Evolutionary conservation across 306 rosid genomes (phyloP), one percentile per base, ranked within the genome.

Genomic region (Calophaca sinica): DNA sequence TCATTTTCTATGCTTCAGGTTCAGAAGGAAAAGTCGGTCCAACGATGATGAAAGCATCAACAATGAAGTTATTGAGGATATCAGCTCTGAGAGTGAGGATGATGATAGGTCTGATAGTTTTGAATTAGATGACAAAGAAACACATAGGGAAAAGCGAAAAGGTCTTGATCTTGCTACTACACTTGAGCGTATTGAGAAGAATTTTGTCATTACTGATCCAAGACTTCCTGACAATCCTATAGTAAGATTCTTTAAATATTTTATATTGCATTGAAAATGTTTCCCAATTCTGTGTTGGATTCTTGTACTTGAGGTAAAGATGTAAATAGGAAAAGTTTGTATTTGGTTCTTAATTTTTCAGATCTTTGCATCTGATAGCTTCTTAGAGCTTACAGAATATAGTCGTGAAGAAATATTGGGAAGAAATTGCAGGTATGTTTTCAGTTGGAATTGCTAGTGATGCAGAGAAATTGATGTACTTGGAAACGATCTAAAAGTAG

Each of bases 351-450:
- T 2, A 51, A 38, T 9, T 61, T 81, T 79, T 78, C 86, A 94
- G 99, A 94, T 94, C 12, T 94, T 94, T 74, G 99, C 99, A 14
- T 94, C 99, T 13, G 99, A 94, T 84, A 94, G 99, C 83, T 94
- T 94, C 88, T 82, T 94, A 55, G 99, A 94, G 87, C 96, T 94
- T 39, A 90, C 99, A 1, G 99, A 94, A 84, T 92, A 90, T 78
- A 87, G 96, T 46, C 96, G 99, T 9, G 99, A 94, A 85, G 99
- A 94, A 92, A 92, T 94, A 62, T 80, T 94, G 84, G 99, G 99
- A 75, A 88, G 90, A 88, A 94, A 92, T 83, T 94, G 99, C 96
- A 92, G 99, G 99, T 90, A 49, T 67, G 80, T 46, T 73, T 74
- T 66, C 31, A 39, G 51, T 62, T 67, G 5, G 48, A 44, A 20